Conservation (phyloP, 164 flowering plant genomes). For the Vitis riparia region DNA sequence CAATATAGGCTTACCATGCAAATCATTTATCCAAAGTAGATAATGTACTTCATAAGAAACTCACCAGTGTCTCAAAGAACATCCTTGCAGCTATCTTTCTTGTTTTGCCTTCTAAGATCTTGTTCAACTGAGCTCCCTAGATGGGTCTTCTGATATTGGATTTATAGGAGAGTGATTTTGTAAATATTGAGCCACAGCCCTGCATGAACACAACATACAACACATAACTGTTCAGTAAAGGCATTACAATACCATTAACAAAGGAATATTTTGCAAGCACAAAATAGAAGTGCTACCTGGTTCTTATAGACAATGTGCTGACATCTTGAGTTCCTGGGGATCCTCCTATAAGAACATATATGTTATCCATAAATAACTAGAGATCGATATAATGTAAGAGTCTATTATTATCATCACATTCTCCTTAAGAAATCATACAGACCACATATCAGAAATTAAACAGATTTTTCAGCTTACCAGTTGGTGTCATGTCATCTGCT, state of each 20-base stretch:
- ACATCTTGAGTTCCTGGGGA: slow-evolving; percentile 36
- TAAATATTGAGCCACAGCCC: slow-evolving; percentile 77
- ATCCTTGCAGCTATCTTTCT: slow-evolving; percentile 80
- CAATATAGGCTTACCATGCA: too few relatives aligned
- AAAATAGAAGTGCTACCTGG: slow-evolving; percentile 46
- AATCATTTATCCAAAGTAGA: too few relatives aligned
- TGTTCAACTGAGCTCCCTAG: slow-evolving; percentile 54
- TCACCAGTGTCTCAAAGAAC: slow-evolving; percentile 89
- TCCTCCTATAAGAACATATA: slow-evolving; percentile 28
- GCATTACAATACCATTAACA: background rate
- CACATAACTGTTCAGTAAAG: background rate
- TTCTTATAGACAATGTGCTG: slow-evolving; percentile 55
- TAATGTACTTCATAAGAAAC: background rate
- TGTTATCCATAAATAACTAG: background rate
- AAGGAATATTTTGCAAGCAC: background rate
- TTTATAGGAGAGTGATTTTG: slow-evolving; percentile 44
- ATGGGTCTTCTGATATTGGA: slow-evolving; percentile 23
- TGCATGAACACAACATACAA: slow-evolving; percentile 22
- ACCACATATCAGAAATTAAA: background rate
- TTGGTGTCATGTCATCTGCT: slow-evolving; percentile 44
- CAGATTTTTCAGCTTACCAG: slow-evolving; percentile 39
- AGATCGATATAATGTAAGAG: background rate
- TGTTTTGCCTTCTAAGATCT: slow-evolving; percentile 67
- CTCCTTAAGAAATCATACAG: background rate
- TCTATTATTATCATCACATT: background rate